These are phyloP conservation scores for Daedaleopsis sinensis DNA, from an alignment of 768 basidiomycete species.

Conservation along the genomic window DNA sequence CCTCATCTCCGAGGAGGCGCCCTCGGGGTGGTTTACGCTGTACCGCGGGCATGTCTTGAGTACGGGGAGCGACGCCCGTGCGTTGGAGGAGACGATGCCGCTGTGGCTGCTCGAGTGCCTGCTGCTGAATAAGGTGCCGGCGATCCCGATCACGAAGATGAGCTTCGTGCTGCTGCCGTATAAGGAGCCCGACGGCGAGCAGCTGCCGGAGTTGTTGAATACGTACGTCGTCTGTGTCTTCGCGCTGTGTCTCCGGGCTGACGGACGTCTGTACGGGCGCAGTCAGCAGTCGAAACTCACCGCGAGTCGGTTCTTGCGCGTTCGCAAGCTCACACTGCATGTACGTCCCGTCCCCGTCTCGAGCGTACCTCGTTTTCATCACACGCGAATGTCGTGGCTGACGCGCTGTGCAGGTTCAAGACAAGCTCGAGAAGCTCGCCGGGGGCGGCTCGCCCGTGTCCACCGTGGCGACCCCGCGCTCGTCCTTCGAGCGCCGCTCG, in stretches of 20 bases:
- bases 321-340: slow-evolving; percentile 83
- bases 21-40: slow-evolving; percentile 72
- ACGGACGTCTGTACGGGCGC: not conserved
- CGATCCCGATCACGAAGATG: slow-evolving; percentile 66
- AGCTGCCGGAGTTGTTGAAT: slow-evolving; percentile 81
- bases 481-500: slow-evolving; percentile 41
- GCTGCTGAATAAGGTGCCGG: slow-evolving; percentile 62
- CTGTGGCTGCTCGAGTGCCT: slow-evolving; percentile 90
- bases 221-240: slow-evolving; percentile 55
- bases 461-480: slow-evolving; percentile 35
- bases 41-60: slow-evolving; percentile 74
- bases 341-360: slow-evolving; percentile 45
- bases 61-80: slow-evolving; percentile 52
- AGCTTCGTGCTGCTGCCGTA: slow-evolving; percentile 90
- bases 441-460: slow-evolving; percentile 29
- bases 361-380: not conserved
- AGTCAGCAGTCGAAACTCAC: slow-evolving; percentile 85
- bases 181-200: slow-evolving; percentile 57
- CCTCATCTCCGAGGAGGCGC: slow-evolving; percentile 80
- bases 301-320: slow-evolving; percentile 82
- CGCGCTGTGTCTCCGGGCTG: not conserved
- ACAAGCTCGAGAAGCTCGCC: slow-evolving; percentile 71
- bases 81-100: slow-evolving; percentile 79
- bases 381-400: too few species aligned
- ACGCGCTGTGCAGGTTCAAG: slow-evolving; percentile 62